Percentiles rank a stretch among this genome's conserved stretches.
These are phyloP conservation scores for Eucalyptus pauciflora DNA, from an alignment of 345 rosid species.

Conservation along the genomic window DNA sequence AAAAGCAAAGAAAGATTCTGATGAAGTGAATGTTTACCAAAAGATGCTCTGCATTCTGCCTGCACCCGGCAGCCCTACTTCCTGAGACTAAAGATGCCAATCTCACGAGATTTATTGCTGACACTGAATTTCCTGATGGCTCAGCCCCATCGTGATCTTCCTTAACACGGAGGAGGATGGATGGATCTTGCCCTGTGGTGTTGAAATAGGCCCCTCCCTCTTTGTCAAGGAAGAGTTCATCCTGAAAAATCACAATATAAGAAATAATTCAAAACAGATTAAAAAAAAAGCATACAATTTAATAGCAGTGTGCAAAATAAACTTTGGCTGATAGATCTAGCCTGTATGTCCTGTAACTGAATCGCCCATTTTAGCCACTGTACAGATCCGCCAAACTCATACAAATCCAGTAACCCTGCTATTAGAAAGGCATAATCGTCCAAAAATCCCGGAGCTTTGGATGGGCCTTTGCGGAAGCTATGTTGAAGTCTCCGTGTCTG, in stretches of 20 bases:
- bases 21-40: conserved; percentile 28
- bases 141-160: conserved; percentile 98
- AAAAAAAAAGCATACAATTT: neutral
- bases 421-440: conserved; percentile 94
- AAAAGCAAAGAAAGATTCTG: neutral
- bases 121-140: conserved; percentile 91
- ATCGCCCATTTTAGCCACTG: conserved; percentile 76
- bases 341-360: conserved; percentile 79
- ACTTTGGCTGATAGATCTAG: neutral
- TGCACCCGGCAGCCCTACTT: conserved; percentile 38
- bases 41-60: conserved; percentile 60
- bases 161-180: conserved; percentile 86
- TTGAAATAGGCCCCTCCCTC: conserved; percentile 92
- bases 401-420: conserved; percentile 74
- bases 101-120: conserved; percentile 76
- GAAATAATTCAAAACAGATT: neutral
- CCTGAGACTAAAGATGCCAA: conserved; percentile 61
- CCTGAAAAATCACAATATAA: conserved; percentile 21
- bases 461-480: conserved; percentile 81
- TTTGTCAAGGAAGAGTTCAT: conserved; percentile 80
- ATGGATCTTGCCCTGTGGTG: conserved; percentile 81
- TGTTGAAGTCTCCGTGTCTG: conserved; percentile 57
- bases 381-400: conserved; percentile 56
- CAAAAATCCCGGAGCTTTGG: conserved; percentile 88
- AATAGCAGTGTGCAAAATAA: neutral